These are phyloP conservation scores for Crotalaria pallida DNA, from an alignment of 306 rosid species.

Conservation along the genomic window DNA sequence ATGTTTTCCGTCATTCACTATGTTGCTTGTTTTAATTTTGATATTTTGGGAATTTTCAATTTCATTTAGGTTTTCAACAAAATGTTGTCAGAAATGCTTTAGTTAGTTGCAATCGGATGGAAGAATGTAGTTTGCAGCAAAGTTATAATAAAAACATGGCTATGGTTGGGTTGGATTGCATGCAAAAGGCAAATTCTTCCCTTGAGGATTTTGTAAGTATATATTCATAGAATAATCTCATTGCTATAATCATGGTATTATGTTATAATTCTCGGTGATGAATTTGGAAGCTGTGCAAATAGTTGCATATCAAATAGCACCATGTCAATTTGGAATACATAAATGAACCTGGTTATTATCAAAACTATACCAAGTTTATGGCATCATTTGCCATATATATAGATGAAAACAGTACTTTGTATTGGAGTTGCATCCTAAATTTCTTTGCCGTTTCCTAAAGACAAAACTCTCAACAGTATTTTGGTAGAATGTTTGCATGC, in stretches of 20 bases:
- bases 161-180: constrained; percentile 65
- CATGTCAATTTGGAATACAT: neutral
- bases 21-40: neutral
- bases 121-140: constrained; percentile 15
- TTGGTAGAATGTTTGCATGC: neutral
- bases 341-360: neutral
- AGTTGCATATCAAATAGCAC: neutral
- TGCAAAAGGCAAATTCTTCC: constrained; percentile 84
- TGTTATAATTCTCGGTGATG: neutral
- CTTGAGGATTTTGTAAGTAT: constrained; percentile 91
- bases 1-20: constrained; percentile 2
- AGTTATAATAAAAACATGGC: constrained; percentile 36
- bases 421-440: neutral
- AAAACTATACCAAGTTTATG: neutral
- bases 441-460: neutral
- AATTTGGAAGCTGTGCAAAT: constrained; percentile 5
- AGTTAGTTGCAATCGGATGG: constrained; percentile 21
- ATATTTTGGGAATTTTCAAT: neutral
- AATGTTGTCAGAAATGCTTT: constrained; percentile 28
- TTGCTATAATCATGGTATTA: neutral
- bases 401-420: neutral
- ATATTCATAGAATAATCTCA: neutral
- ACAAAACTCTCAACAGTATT: neutral
- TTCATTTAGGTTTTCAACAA: constrained; percentile 39
- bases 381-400: neutral